A percentile compares a stretch with the other conserved stretches of the same genome.
Evolutionary conservation across 2,329 filamentous ascomycete genomes (phyloP).

Genomic region (Teratosphaeria gauchensis): DNA sequence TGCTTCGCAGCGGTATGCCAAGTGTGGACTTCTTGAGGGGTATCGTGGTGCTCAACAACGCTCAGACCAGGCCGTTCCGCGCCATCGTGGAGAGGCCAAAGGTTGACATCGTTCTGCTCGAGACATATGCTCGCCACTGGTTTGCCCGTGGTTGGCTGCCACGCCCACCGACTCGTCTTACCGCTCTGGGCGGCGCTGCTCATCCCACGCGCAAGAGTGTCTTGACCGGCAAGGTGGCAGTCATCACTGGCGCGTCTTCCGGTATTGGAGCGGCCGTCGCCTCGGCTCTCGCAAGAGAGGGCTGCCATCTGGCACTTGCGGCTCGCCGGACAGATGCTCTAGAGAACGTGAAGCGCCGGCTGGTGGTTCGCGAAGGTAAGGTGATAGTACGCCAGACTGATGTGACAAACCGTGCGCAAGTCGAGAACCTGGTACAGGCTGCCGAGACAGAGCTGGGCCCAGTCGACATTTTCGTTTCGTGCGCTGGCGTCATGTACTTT

Average conservation of each 20-base stretch:
- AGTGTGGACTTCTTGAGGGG: constrained; percentile 59
- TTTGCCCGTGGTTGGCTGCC: constrained; percentile 70
- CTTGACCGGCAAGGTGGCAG: constrained; percentile 58
- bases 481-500: constrained; percentile 81
- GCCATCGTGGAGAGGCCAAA: constrained; percentile 54
- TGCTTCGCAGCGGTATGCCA: constrained; percentile 73
- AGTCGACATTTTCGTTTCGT: constrained; percentile 69
- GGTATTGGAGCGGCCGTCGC: constrained; percentile 71
- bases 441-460: constrained; percentile 56
- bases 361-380: constrained; percentile 51
- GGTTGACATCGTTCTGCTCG: constrained; percentile 60
- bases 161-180: constrained; percentile 46
- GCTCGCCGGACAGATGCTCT: constrained; percentile 62
- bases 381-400: constrained; percentile 62
- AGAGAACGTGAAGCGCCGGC: constrained; percentile 54
- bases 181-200: constrained; percentile 35
- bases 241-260: constrained; percentile 71
- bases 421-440: constrained; percentile 54
- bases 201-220: constrained; percentile 45
- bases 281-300: constrained; percentile 57
- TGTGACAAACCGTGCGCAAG: constrained; percentile 57
- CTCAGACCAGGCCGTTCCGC: constrained; percentile 52
- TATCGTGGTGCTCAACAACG: constrained; percentile 65
- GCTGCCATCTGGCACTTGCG: constrained; percentile 61
- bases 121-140: constrained; percentile 72